phyloP scores from a whole-genome alignment of 2,329 filamentous ascomycete species.

The Ophiostoma fasciatum region DNA sequence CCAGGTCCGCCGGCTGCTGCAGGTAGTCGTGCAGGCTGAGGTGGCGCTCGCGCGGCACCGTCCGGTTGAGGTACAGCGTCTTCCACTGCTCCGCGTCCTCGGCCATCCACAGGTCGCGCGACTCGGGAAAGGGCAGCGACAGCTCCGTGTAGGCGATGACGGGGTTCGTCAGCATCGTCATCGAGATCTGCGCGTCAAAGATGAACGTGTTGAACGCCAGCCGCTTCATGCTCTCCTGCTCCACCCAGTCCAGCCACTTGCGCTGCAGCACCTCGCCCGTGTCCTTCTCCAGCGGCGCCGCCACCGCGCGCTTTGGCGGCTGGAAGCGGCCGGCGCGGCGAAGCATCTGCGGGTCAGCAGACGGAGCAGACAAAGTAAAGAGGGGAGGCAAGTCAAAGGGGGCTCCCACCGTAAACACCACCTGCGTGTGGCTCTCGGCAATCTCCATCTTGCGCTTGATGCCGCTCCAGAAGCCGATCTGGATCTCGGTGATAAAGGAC shows the following conservation, averaged over 20 bases:
- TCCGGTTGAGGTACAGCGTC: slow-evolving; percentile 31
- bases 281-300: not conserved
- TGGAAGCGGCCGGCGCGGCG: slow-evolving; percentile 7
- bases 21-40: slow-evolving; percentile 3
- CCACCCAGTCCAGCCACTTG: slow-evolving; percentile 8
- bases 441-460: slow-evolving; percentile 42
- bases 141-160: slow-evolving; percentile 56
- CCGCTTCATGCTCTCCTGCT: slow-evolving; percentile 17
- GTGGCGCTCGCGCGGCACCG: not conserved
- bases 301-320: not conserved
- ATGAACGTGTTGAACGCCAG: slow-evolving; percentile 51
- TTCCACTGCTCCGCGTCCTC: slow-evolving; percentile 51
- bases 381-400: too few species aligned
- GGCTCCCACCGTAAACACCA: slow-evolving; percentile 8
- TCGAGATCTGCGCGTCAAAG: slow-evolving; percentile 51
- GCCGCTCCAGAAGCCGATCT: slow-evolving; percentile 39
- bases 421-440: slow-evolving; percentile 28
- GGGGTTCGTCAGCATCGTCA: slow-evolving; percentile 49
- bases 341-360: slow-evolving; percentile 6
- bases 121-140: slow-evolving; percentile 47
- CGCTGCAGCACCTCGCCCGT: slow-evolving; percentile 1
- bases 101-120: slow-evolving; percentile 50
- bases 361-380: too few species aligned
- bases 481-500: slow-evolving; percentile 31
- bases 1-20: slow-evolving; percentile 4